Evolutionary conservation across 2,329 filamentous ascomycete species (phyloP), one percentile per base, ranked within the genome.

Genomic region (Penicillium polonicum): DNA sequence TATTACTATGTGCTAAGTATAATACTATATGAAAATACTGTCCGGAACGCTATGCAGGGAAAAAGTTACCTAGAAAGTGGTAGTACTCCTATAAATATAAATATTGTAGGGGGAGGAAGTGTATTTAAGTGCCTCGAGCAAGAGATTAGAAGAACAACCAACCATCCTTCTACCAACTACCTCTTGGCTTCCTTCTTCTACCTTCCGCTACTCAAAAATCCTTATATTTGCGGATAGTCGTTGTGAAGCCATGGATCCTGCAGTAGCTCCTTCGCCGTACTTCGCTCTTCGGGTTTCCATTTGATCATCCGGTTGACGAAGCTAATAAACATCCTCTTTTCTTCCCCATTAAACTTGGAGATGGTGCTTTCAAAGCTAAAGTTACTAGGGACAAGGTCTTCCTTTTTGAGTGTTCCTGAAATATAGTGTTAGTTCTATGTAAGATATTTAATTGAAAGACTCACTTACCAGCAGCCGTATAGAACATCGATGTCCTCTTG

Each of bases 161-260:
- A n/a, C n/a, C n/a, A n/a, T n/a, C n/a, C n/a, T n/a, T n/a, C n/a
- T n/a, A n/a, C n/a, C n/a, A n/a, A n/a, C n/a, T n/a, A n/a, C n/a
- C n/a, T n/a, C n/a, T n/a, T n/a, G n/a, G n/a, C n/a, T n/a, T n/a
- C n/a, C n/a, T n/a, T n/a, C n/a, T n/a, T n/a, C n/a, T n/a, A n/a
- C n/a, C n/a, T n/a, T n/a, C n/a, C n/a, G n/a, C n/a, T n/a, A n/a
- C n/a, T n/a, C n/a, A n/a, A n/a, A n/a, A n/a, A n/a, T n/a, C 8
- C 8, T 29, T 9, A 53, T 53, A 41, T 41, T 53, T 53, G 43
- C 27, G 55, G 49, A 53, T 53, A 53, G 29, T 56, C 45, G 19
- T 48, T 45, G 25, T 52, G 59, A 58, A 76, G 65, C 72, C 73
- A 74, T 70, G 48, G 69, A 59, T 72, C 67, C 36, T 70, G 59